A percentile compares a stretch with the other conserved stretches of the same genome.
phyloP scores from a whole-genome alignment of 2,329 filamentous ascomycete genomes.

The Rhinocladiella similis region DNA sequence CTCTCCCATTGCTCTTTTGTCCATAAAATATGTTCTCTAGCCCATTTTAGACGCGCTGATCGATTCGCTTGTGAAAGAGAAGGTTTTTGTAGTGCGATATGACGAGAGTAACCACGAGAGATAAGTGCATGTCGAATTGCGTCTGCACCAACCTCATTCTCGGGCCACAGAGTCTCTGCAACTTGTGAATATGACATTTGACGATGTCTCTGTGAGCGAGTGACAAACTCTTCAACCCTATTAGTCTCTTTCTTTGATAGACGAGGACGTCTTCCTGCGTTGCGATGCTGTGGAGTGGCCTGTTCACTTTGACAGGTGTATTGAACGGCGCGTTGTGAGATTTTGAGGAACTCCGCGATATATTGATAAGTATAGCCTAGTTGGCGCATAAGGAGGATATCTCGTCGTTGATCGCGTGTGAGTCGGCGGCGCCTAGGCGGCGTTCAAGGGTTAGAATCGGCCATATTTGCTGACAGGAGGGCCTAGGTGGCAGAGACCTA shows the following conservation, averaged over 20 bases:
- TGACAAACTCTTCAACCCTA: conserved; percentile 2
- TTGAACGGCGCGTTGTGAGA: conserved; percentile 24
- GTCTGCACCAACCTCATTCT: not conserved
- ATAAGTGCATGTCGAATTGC: not conserved
- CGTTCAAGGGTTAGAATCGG: too few species aligned
- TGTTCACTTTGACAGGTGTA: conserved; percentile 25
- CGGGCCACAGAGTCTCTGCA: not conserved
- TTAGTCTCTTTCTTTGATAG: not conserved
- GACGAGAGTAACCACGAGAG: not conserved
- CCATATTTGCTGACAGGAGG: too few species aligned
- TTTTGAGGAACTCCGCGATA: conserved; percentile 22
- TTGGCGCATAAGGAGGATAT: conserved; percentile 28
- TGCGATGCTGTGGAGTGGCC: conserved; percentile 17
- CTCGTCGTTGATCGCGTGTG: conserved; percentile 27
- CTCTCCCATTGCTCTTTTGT: conserved; percentile 6
- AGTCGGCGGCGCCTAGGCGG: not conserved
- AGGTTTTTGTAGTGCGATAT: conserved; percentile 3
- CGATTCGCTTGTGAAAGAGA: not conserved
- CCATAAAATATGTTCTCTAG: not conserved
- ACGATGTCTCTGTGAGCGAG: not conserved
- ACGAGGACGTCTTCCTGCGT: not conserved
- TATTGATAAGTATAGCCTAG: conserved; percentile 25
- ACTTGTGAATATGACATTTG: not conserved
- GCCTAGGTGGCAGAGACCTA: too few species aligned
- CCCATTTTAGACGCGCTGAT: not conserved